Evolutionary conservation across 371 early-diverging fungal species (phyloP).

Genomic region (Mortierella sp.): DNA sequence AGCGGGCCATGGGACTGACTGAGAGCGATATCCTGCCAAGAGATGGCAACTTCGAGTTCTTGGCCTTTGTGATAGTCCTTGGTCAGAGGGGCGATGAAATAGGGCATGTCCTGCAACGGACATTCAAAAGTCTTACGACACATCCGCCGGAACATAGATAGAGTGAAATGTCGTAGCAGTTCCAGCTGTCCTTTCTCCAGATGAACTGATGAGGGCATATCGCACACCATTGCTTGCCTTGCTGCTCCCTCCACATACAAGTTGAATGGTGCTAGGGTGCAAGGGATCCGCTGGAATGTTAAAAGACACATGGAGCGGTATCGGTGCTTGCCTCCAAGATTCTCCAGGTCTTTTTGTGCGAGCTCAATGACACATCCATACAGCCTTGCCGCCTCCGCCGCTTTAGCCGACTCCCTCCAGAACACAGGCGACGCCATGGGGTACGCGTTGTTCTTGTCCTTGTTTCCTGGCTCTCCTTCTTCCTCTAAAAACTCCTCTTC

Average conservation of each 20-base stretch:
- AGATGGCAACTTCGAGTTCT: constrained; percentile 59
- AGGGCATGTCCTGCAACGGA: constrained; percentile 65
- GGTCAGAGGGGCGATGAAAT: constrained; percentile 68
- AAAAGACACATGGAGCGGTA: constrained; percentile 66
- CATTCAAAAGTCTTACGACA: constrained; percentile 67
- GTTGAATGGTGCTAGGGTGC: constrained; percentile 49
- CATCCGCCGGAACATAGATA: constrained; percentile 63
- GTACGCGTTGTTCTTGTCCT: constrained; percentile 22
- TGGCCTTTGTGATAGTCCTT: constrained; percentile 24
- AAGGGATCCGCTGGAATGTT: constrained; percentile 64
- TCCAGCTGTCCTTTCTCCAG: constrained; percentile 58
- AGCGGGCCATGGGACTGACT: constrained; percentile 24
- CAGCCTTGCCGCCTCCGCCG: neutral
- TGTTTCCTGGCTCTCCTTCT: constrained; percentile 3
- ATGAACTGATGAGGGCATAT: constrained; percentile 8
- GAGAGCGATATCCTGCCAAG: constrained; percentile 68
- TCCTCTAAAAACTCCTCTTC: constrained; percentile 15
- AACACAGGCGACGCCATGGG: constrained; percentile 20
- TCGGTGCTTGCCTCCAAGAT: constrained; percentile 28
- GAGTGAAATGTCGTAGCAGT: constrained; percentile 64
- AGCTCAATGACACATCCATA: constrained; percentile 17
- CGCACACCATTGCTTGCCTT: constrained; percentile 34
- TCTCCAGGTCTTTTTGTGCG: constrained; percentile 3
- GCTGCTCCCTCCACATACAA: constrained; percentile 60
- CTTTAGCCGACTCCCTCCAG: constrained; percentile 13